Conservation (phyloP, 495 filamentous ascomycete species). For the Neurospora tetrasperma region DNA sequence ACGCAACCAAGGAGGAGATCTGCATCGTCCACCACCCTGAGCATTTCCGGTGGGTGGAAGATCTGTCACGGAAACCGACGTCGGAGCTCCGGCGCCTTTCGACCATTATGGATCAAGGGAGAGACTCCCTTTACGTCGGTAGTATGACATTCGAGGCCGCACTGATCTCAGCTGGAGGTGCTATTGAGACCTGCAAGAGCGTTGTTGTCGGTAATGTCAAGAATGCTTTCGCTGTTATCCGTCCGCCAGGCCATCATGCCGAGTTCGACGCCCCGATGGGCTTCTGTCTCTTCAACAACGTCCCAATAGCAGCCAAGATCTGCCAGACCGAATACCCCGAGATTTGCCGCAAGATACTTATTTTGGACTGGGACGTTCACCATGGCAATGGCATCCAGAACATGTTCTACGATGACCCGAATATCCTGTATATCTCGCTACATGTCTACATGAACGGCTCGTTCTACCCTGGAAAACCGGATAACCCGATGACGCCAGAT, state of each 20-base stretch:
- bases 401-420: slow-evolving; percentile 88
- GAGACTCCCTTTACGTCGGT: slow-evolving; percentile 88
- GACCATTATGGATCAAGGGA: slow-evolving; percentile 45
- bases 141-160: slow-evolving; percentile 69
- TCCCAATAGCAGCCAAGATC: slow-evolving; percentile 75
- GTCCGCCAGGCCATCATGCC: slow-evolving; percentile 92
- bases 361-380: slow-evolving; percentile 88
- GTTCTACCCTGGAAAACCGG: slow-evolving; percentile 76
- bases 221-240: slow-evolving; percentile 89
- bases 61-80: slow-evolving; percentile 41
- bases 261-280: slow-evolving; percentile 77
- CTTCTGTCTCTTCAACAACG: slow-evolving; percentile 97
- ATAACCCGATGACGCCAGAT: slow-evolving; percentile 44
- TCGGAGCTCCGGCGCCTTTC: slow-evolving; percentile 52
- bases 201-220: slow-evolving; percentile 72
- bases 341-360: slow-evolving; percentile 73
- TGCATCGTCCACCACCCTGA: slow-evolving; percentile 59
- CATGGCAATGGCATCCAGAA: slow-evolving; percentile 95
- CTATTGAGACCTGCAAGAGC: slow-evolving; percentile 84
- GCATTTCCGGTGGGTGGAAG: slow-evolving; percentile 69
- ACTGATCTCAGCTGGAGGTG: slow-evolving; percentile 78
- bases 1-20: slow-evolving; percentile 68
- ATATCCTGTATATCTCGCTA: slow-evolving; percentile 92
- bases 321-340: slow-evolving; percentile 70
- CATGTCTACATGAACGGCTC: slow-evolving; percentile 73